These are phyloP conservation scores for Phytomonas francai DNA, from an alignment of 208 protist species.

Conservation along the genomic window DNA sequence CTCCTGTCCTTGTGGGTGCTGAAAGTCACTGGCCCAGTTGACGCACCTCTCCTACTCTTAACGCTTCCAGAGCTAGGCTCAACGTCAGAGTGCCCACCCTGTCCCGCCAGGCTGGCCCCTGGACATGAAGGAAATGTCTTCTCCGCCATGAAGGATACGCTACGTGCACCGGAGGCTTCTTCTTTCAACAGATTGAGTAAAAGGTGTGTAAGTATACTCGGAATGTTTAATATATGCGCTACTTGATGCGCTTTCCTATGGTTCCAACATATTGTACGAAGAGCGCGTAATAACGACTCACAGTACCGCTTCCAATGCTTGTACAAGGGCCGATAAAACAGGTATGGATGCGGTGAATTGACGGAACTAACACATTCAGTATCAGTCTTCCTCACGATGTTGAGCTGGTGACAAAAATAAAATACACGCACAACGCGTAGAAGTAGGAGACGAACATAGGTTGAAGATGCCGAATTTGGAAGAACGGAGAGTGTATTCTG, in stretches of 20 bases:
- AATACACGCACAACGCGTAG: slow-evolving; percentile 53
- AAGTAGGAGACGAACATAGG: slow-evolving; percentile 58
- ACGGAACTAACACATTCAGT: slow-evolving; percentile 7
- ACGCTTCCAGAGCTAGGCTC: not conserved
- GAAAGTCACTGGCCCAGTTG: not conserved
- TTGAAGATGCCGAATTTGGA: slow-evolving; percentile 25
- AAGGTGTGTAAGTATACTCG: not conserved
- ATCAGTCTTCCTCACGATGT: slow-evolving; percentile 8
- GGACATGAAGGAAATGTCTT: not conserved
- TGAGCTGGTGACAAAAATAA: slow-evolving; percentile 12
- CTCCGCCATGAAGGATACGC: not conserved
- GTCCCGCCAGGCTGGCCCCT: not conserved
- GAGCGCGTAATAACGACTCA: slow-evolving; percentile 34
- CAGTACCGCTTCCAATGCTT: slow-evolving; percentile 38
- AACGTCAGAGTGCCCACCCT: not conserved
- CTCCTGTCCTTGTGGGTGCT: not conserved
- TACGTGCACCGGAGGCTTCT: not conserved
- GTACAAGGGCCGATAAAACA: slow-evolving; percentile 17
- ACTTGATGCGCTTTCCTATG: slow-evolving; percentile 39
- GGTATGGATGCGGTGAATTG: not conserved
- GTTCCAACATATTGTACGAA: slow-evolving; percentile 46
- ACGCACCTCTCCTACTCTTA: not conserved
- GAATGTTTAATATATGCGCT: slow-evolving; percentile 39
- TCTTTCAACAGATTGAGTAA: not conserved
- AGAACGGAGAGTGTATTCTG: slow-evolving; percentile 20